A percentile compares a stretch with the other conserved stretches of the same genome.
Conservation (phyloP, 495 filamentous ascomycete species). For the Glarea lozoyensis region DNA sequence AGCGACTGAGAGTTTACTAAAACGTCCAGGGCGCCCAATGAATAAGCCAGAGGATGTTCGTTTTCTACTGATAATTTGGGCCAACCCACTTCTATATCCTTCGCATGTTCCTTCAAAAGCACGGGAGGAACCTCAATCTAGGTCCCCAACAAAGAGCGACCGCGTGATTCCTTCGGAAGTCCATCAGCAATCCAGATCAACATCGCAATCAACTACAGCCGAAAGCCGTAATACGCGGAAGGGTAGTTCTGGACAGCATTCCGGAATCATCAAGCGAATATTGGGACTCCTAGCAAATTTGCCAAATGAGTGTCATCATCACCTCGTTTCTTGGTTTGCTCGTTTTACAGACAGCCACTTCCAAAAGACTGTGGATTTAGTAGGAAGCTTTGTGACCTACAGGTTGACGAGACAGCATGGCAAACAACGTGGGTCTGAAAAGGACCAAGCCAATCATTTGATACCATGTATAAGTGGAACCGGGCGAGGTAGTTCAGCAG, state of each 20-base stretch:
- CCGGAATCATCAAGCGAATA: constrained; percentile 81
- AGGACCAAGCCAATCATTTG: constrained; percentile 53
- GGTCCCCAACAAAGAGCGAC: constrained; percentile 10
- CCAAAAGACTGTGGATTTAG: constrained; percentile 62
- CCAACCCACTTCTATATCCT: constrained; percentile 67
- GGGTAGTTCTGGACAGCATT: constrained; percentile 49
- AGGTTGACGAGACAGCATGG: constrained; percentile 66
- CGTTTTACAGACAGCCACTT: constrained; percentile 62
- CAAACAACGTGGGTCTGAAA: constrained; percentile 48
- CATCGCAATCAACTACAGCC: background rate
- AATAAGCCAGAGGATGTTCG: constrained; percentile 62
- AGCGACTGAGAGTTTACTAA: constrained; percentile 76
- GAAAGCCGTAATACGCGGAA: constrained; percentile 3
- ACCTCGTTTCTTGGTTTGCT: constrained; percentile 80
- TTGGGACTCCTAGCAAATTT: constrained; percentile 72
- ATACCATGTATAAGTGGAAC: constrained; percentile 61
- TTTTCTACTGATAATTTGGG: constrained; percentile 75
- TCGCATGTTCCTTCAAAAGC: constrained; percentile 11
- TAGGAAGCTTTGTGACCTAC: constrained; percentile 76
- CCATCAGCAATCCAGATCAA: background rate
- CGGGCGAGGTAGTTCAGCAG: constrained; percentile 52
- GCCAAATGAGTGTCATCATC: constrained; percentile 67
- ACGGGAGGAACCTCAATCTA: constrained; percentile 25
- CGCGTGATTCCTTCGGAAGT: background rate
- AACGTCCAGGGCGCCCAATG: constrained; percentile 67